Evolutionary conservation across 1,284 basidiomycete genomes (phyloP).

Genomic region (Ceratobasidium sp.): DNA sequence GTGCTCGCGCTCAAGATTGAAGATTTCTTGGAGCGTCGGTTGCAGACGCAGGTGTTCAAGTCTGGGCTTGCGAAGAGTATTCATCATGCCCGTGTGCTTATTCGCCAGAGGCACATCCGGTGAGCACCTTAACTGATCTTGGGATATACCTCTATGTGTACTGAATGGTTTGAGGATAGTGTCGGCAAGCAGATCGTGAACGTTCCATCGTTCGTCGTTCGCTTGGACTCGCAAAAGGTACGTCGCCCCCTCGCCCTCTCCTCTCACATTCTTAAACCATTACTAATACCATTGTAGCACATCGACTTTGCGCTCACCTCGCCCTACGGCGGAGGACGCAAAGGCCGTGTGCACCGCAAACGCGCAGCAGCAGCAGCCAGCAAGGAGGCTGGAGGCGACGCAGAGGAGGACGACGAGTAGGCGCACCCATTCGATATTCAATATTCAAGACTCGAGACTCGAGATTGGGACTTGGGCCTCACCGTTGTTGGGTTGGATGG

Average conservation of each 20-base stretch:
- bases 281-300: conserved; percentile 71
- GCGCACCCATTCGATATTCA: too few species aligned
- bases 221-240: conserved; percentile 92
- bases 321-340: conserved; percentile 96
- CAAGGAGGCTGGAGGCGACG: conserved; percentile 91
- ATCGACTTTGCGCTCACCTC: conserved; percentile 99
- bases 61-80: conserved; percentile 97
- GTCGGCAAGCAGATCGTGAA: conserved; percentile 99
- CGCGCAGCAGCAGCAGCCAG: conserved; percentile 93
- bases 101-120: conserved; percentile 97
- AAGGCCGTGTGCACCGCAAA: conserved; percentile 99
- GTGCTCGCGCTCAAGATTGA: conserved; percentile 99
- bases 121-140: conserved; percentile 60
- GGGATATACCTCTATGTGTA: background rate
- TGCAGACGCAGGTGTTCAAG: conserved; percentile 99
- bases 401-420: conserved; percentile 94
- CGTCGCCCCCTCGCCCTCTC: conserved; percentile 25
- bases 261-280: conserved; percentile 53
- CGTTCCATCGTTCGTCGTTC: conserved; percentile 98
- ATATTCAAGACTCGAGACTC: too few species aligned
- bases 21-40: conserved; percentile 98
- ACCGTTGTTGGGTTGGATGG: too few species aligned
- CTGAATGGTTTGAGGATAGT: conserved; percentile 58
- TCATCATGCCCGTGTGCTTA: conserved; percentile 98
- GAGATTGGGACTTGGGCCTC: too few species aligned